Percentiles rank a stretch among this genome's conserved stretches.
Evolutionary conservation across 2,329 filamentous ascomycete species (phyloP).

Genomic region (Westerdykella aurantiaca): DNA sequence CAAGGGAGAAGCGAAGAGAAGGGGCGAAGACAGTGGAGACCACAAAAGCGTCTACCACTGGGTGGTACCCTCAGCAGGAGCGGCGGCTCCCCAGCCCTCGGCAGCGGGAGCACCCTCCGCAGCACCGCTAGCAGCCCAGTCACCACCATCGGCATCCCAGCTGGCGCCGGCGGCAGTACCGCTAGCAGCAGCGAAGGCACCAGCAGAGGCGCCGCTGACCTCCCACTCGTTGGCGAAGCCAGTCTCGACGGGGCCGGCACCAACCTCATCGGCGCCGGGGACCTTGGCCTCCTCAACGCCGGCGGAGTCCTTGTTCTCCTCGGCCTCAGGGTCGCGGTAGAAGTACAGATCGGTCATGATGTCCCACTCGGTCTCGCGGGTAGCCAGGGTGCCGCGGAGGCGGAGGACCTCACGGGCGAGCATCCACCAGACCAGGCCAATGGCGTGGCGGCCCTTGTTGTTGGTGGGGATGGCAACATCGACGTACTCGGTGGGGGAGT

Average conservation of each 20-base stretch:
- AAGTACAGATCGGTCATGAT: conserved; percentile 99
- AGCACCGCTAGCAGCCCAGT: conserved; percentile 61
- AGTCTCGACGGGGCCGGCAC: conserved; percentile 68
- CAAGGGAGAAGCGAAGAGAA: conserved; percentile 21
- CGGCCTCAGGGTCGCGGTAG: conserved; percentile 99
- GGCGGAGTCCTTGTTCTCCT: conserved; percentile 92
- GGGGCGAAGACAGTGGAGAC: conserved; percentile 27
- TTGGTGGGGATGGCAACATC: conserved; percentile 99
- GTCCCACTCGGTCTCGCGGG: conserved; percentile 96
- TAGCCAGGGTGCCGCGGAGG: conserved; percentile 92
- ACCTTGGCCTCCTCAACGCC: conserved; percentile 81
- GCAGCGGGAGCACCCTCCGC: conserved; percentile 32
- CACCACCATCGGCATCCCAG: conserved; percentile 58
- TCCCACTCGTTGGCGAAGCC: conserved; percentile 87
- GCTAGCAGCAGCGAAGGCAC: conserved; percentile 61
- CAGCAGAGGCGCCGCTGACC: conserved; percentile 59
- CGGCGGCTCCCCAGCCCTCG: conserved; percentile 48
- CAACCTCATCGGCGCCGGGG: conserved; percentile 77
- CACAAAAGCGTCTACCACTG: conserved; percentile 41
- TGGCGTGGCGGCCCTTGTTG: conserved; percentile 99
- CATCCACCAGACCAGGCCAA: conserved; percentile 99
- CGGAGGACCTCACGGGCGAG: conserved; percentile 99
- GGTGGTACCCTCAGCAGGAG: conserved; percentile 28
- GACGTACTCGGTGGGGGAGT: conserved; percentile 99
- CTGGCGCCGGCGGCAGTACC: conserved; percentile 56